Evolutionary conservation across 495 filamentous ascomycete species (phyloP), one percentile per base, ranked within the genome.

Genomic region (Aspergillus indologenus): DNA sequence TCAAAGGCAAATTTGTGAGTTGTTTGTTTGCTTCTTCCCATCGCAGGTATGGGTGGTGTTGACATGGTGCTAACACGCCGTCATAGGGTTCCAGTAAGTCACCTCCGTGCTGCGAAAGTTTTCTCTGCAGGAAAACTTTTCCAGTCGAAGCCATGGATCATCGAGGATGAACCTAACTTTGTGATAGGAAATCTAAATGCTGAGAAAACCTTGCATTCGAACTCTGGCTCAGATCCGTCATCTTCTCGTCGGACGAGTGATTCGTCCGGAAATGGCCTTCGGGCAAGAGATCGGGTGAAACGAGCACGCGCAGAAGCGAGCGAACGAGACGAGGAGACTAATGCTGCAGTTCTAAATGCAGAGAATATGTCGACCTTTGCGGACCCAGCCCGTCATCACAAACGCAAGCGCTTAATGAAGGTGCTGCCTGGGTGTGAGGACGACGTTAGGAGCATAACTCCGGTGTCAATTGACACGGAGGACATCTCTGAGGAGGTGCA

Each of bases 401-500:
- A 75, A 61, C 61, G 65, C 19, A 64, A 68, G 58, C 53, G 69
- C 50, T 29, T 61, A 6, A 63, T 60, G 8, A 49, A 59, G 45
- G 12, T 24, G 3, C 53, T 64, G 17, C 59, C 69, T 8, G 62
- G 58, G 4, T 29, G 9, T 18, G 59, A 66, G 47, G 64, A 68
- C 21, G 68, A 68, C 20, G 55, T 56, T 23, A 23, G 58, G 22
- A 56, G 61, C 45, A 60, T 53, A 31, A 64, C 65, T 17, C 65
- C 70, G 0, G 61, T 69, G 3, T 62, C 71, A 19, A 22, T 63
- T n/a, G 74, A 75, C n/a, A 77, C 74, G 23, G 77, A 79, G 52
- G 77, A 79, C 52, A 79, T 79, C 31, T 79, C 77, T 0, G 71
- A 69, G 20, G 75, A 78, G 42, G 77, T 79, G 3, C 73, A 75